Conservation (phyloP, 805 yeast species). For the Pichia deserticola region DNA sequence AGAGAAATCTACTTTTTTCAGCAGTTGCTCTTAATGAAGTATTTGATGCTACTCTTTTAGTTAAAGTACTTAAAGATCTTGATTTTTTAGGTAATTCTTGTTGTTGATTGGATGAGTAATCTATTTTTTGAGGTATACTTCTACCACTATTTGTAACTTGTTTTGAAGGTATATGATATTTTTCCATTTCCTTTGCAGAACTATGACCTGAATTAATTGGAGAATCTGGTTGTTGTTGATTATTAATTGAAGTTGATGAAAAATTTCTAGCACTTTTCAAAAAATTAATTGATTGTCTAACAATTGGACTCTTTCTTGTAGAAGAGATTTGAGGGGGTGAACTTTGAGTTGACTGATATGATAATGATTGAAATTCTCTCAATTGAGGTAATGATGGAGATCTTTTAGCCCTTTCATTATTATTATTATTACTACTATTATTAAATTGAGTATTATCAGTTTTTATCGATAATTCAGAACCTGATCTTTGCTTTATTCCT, state of each 20-base stretch:
- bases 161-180: constrained; percentile 29
- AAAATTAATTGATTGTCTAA: constrained; percentile 32
- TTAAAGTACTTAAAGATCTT: constrained; percentile 38
- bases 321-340: constrained; percentile 2
- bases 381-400: constrained; percentile 17
- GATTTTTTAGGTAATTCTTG: constrained; percentile 33
- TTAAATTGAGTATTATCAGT: neutral
- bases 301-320: constrained; percentile 26
- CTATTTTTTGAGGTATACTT: constrained; percentile 39
- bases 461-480: neutral
- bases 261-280: constrained; percentile 25
- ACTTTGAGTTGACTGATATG: neutral
- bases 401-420: constrained; percentile 3
- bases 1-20: constrained; percentile 23
- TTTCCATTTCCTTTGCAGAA: constrained; percentile 21
- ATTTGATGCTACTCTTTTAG: constrained; percentile 32
- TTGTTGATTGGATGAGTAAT: constrained; percentile 18
- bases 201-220: constrained; percentile 7
- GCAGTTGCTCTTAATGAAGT: constrained; percentile 26
- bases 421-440: neutral
- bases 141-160: constrained; percentile 37
- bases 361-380: constrained; percentile 1
- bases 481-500: constrained; percentile 1
- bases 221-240: constrained; percentile 5
- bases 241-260: constrained; percentile 16